phyloP scores from a whole-genome alignment of 192 early-diverging fungal species.

The Backusella mclennaniae region DNA sequence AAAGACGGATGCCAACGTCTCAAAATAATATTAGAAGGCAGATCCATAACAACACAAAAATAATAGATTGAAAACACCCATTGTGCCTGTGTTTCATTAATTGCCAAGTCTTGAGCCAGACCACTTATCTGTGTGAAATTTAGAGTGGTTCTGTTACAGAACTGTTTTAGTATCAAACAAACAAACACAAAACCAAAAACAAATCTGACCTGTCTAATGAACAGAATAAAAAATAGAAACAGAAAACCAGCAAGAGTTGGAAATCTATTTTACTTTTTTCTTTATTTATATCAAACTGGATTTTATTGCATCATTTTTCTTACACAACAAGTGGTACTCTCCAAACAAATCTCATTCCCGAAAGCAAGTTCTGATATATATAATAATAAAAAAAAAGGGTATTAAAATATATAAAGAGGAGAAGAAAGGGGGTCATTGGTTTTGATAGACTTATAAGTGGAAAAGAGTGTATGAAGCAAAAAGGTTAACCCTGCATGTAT shows the following conservation, averaged over 20 bases:
- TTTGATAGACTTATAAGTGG: neutral
- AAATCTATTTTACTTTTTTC: neutral
- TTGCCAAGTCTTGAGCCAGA: neutral
- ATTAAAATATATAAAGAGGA: neutral
- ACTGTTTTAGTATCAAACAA: neutral
- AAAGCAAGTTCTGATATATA: no score
- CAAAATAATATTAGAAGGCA: constrained; percentile 63
- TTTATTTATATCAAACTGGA: neutral
- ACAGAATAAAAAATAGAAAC: neutral
- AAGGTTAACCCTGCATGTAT: neutral
- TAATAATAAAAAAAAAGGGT: neutral
- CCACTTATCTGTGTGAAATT: neutral
- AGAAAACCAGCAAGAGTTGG: neutral
- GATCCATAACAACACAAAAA: constrained; percentile 53
- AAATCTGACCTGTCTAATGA: constrained; percentile 11
- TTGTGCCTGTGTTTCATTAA: neutral
- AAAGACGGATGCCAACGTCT: constrained; percentile 29
- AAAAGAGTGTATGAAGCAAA: neutral
- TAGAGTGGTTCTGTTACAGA: neutral
- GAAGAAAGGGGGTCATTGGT: neutral
- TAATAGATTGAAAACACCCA: constrained; percentile 58
- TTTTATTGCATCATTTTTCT: neutral
- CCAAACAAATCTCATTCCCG: neutral
- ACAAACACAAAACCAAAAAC: neutral
- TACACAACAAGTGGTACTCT: constrained; percentile 6